Evolutionary conservation across 345 rosid genomes (phyloP).

Genomic region (Sonneratia caseolaris): DNA sequence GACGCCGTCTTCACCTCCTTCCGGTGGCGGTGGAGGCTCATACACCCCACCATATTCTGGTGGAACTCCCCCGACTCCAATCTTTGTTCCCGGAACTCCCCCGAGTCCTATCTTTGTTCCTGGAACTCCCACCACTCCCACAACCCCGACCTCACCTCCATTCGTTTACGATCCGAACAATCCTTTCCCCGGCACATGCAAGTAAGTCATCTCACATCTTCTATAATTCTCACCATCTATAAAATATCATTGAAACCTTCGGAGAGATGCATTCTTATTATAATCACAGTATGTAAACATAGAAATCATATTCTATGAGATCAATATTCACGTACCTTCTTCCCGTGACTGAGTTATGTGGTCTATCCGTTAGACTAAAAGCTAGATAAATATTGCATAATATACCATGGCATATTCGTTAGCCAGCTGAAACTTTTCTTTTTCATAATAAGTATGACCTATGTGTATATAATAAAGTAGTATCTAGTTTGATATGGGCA

Average conservation of each 20-base stretch:
- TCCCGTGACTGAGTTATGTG: no score
- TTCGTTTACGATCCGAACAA: constrained; percentile 47
- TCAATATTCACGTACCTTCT: no score
- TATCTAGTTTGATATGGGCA: neutral
- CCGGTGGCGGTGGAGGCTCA: constrained; percentile 40
- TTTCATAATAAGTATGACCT: neutral
- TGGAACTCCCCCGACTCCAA: constrained; percentile 24
- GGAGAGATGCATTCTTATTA: neutral
- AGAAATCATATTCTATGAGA: no score
- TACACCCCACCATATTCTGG: constrained; percentile 33
- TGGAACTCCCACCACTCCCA: constrained; percentile 7
- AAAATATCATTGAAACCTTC: neutral
- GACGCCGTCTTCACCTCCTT: constrained; percentile 27
- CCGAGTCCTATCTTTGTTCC: constrained; percentile 42
- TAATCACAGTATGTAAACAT: no score
- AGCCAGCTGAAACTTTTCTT: no score
- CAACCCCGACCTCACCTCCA: constrained; percentile 30
- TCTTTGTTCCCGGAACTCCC: constrained; percentile 32
- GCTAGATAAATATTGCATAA: no score
- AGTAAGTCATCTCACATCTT: constrained; percentile 42
- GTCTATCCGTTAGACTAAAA: no score
- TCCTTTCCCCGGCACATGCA: constrained; percentile 61
- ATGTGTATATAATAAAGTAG: neutral
- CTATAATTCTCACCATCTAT: neutral
- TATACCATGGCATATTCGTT: no score